Conservation (phyloP, 768 basidiomycete species). For the Macrocybe gigantea region DNA sequence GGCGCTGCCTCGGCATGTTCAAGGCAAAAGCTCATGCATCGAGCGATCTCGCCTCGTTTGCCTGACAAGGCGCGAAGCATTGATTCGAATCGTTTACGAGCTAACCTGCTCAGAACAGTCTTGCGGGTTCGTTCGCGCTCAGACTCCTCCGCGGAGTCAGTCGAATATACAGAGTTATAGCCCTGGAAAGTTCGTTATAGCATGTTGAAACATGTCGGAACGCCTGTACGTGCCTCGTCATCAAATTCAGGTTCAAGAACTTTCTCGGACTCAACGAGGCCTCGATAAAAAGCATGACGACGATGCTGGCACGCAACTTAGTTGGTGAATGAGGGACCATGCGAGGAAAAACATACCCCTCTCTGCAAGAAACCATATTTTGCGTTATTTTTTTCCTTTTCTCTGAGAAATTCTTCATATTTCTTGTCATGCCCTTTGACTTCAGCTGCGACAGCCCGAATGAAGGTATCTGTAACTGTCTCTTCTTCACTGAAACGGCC, state of each 20-base stretch:
- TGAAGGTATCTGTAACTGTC: conserved; percentile 76
- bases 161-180: conserved; percentile 84
- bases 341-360: conserved; percentile 34
- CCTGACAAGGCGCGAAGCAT: conserved; percentile 87
- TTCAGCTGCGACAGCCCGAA: conserved; percentile 81
- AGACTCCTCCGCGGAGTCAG: conserved; percentile 91
- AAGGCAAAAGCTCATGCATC: conserved; percentile 96
- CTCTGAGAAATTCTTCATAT: conserved; percentile 70
- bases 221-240: conserved; percentile 52
- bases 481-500: conserved; percentile 51
- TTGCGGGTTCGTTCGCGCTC: conserved; percentile 81
- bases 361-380: conserved; percentile 75
- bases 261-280: conserved; percentile 55
- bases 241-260: conserved; percentile 66
- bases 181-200: conserved; percentile 40
- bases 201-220: background rate
- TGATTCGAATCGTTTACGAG: conserved; percentile 80
- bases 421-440: conserved; percentile 74
- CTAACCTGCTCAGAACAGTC: conserved; percentile 70
- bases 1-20: conserved; percentile 95
- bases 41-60: conserved; percentile 83
- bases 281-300: conserved; percentile 64
- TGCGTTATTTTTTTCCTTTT: conserved; percentile 73
- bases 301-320: conserved; percentile 45
- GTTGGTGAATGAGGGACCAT: background rate